A percentile compares a stretch with the other conserved stretches of the same genome.
phyloP scores from a whole-genome alignment of 805 yeast genomes.

The Cyberlindnera xylosilytica region DNA sequence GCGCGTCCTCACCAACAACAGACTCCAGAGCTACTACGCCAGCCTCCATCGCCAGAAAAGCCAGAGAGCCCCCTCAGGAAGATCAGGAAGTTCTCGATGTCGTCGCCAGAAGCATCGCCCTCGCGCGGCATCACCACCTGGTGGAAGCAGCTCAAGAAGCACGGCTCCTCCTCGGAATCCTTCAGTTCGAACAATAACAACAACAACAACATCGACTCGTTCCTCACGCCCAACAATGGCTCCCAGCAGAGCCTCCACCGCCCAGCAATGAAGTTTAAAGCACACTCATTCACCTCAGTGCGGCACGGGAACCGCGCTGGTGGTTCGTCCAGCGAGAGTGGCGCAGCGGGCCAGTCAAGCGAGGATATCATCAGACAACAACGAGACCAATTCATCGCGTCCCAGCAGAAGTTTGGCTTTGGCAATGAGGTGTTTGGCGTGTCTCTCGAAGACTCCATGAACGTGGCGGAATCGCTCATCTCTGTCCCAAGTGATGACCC shows the following conservation, averaged over 20 bases:
- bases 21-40: too few relatives aligned
- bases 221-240: conserved; percentile 14
- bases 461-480: conserved; percentile 74
- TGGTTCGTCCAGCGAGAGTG: background rate
- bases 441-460: conserved; percentile 64
- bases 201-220: conserved; percentile 14
- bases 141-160: conserved; percentile 40
- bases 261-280: conserved; percentile 34
- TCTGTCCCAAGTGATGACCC: conserved; percentile 55
- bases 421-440: conserved; percentile 71
- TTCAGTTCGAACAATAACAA: conserved; percentile 9
- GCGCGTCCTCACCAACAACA: too few relatives aligned
- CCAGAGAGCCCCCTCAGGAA: too few relatives aligned
- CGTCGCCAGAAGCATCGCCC: conserved; percentile 30
- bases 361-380: conserved; percentile 30
- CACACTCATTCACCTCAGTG: conserved; percentile 31
- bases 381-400: conserved; percentile 36
- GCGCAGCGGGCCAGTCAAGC: conserved; percentile 9
- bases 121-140: conserved; percentile 34
- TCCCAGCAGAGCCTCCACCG: conserved; percentile 21
- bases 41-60: too few relatives aligned
- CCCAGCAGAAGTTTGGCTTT: conserved; percentile 33
- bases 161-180: conserved; percentile 24
- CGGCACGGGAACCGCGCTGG: conserved; percentile 10
- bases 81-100: too few relatives aligned